Evolutionary conservation across 2,329 filamentous ascomycete genomes (phyloP).

Genomic region (Neopestalotiopsis clavispora): DNA sequence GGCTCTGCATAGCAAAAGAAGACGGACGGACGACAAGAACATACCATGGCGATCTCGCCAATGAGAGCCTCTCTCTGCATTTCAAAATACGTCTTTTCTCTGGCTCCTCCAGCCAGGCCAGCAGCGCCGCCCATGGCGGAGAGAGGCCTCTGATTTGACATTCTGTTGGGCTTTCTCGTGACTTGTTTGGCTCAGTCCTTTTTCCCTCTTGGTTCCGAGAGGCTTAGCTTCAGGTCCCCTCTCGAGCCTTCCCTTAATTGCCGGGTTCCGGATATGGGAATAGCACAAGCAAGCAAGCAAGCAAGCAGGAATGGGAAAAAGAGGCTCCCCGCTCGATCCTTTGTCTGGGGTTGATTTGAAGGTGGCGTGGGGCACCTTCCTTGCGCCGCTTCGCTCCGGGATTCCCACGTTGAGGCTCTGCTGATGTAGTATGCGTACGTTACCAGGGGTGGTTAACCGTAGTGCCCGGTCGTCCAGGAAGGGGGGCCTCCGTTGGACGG

Average conservation of each 20-base stretch:
- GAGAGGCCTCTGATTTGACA: conserved; percentile 8
- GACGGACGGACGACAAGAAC: conserved; percentile 22
- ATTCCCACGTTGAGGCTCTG: not conserved
- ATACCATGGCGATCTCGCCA: conserved; percentile 73
- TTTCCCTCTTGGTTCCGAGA: too few relatives aligned
- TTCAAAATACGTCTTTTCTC: conserved; percentile 72
- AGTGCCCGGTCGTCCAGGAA: too few relatives aligned
- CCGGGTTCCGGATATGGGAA: not conserved
- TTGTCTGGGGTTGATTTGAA: not conserved
- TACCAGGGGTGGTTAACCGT: too few relatives aligned
- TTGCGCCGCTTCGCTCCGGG: not conserved
- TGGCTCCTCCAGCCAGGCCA: conserved; percentile 25
- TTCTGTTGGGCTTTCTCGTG: too few relatives aligned
- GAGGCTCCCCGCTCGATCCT: not conserved
- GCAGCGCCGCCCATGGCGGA: conserved; percentile 22
- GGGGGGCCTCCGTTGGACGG: too few relatives aligned
- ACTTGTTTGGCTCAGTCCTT: not conserved
- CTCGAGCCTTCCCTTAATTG: not conserved
- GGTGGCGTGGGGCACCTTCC: not conserved
- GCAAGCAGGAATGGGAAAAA: not conserved
- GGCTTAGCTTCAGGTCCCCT: too few relatives aligned
- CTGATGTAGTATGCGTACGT: not conserved
- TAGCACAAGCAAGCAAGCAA: not conserved
- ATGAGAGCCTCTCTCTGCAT: conserved; percentile 75
- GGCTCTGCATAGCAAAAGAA: not conserved